Evolutionary conservation across 257 asterid species (phyloP).

Genomic region (Knoxia roxburghii): DNA sequence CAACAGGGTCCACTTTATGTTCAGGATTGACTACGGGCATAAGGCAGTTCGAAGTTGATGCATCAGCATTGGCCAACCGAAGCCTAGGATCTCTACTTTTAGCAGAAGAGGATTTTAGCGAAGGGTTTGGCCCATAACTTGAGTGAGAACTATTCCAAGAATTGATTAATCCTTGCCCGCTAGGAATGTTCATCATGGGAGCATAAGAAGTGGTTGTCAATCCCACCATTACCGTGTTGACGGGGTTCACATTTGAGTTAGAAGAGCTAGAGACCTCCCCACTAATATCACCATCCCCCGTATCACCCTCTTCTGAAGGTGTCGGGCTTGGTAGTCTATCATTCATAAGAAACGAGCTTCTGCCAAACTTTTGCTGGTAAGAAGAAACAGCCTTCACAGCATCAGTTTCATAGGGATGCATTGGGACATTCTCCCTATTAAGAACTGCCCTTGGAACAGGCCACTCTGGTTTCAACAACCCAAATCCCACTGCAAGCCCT

Average conservation of each 20-base stretch:
- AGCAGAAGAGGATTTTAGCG: constrained; percentile 41
- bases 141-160: constrained; percentile 28
- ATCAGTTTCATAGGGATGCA: constrained; percentile 90
- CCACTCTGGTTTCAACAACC: constrained; percentile 65
- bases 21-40: constrained; percentile 34
- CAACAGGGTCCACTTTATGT: constrained; percentile 35
- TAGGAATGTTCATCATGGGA: constrained; percentile 26
- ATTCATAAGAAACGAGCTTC: constrained; percentile 46
- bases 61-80: constrained; percentile 55
- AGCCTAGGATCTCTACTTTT: constrained; percentile 95
- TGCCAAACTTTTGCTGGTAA: constrained; percentile 88
- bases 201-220: constrained; percentile 39
- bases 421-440: constrained; percentile 30
- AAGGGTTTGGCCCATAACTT: constrained; percentile 35
- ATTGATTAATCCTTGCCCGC: constrained; percentile 35
- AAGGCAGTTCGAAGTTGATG: constrained; percentile 20
- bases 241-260: constrained; percentile 25
- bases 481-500: constrained; percentile 38
- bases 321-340: constrained; percentile 94
- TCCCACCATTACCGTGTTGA: constrained; percentile 23
- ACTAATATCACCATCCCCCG: constrained; percentile 51
- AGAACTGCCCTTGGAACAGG: constrained; percentile 49
- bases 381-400: constrained; percentile 90
- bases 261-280: constrained; percentile 72
- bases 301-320: constrained; percentile 80